Conservation (phyloP, 208 protist genomes). For the Porcisia deanei region DNA sequence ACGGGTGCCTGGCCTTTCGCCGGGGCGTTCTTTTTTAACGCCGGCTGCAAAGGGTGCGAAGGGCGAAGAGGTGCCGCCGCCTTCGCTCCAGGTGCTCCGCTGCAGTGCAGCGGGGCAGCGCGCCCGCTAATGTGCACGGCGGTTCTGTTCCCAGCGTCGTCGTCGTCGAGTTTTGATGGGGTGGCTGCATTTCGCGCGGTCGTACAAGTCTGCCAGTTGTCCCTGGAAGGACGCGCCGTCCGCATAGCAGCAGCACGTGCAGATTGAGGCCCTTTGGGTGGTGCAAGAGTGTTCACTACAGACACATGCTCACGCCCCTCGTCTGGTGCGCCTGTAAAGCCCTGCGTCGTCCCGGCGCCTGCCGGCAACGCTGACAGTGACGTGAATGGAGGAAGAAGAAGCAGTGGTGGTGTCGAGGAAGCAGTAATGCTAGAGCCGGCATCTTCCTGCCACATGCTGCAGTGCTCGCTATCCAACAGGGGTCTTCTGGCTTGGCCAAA, state of each 20-base stretch:
- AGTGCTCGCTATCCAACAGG: not conserved
- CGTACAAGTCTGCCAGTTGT: not conserved
- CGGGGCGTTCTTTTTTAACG: not conserved
- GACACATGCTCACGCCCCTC: not conserved
- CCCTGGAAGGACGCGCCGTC: not conserved
- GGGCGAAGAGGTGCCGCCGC: not conserved
- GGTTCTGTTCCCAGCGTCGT: not conserved
- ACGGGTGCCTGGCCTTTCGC: not conserved
- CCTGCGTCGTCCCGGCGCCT: not conserved
- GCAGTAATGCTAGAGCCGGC: not conserved
- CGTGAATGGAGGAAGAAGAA: not conserved
- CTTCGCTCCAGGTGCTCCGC: not conserved
- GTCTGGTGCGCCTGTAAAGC: not conserved
- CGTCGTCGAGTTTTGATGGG: not conserved
- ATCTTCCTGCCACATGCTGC: not conserved
- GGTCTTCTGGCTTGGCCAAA: not conserved
- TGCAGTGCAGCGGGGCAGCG: not conserved
- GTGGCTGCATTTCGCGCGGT: not conserved
- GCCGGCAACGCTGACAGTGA: not conserved
- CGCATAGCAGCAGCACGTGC: not conserved
- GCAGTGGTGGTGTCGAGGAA: not conserved
- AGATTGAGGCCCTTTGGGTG: not conserved
- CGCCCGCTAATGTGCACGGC: not conserved
- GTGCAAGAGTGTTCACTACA: not conserved
- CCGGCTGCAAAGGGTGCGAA: not conserved